These are phyloP conservation scores for Plasmodium inui DNA, from an alignment of 169 alveolate genomes.

Conservation along the genomic window DNA sequence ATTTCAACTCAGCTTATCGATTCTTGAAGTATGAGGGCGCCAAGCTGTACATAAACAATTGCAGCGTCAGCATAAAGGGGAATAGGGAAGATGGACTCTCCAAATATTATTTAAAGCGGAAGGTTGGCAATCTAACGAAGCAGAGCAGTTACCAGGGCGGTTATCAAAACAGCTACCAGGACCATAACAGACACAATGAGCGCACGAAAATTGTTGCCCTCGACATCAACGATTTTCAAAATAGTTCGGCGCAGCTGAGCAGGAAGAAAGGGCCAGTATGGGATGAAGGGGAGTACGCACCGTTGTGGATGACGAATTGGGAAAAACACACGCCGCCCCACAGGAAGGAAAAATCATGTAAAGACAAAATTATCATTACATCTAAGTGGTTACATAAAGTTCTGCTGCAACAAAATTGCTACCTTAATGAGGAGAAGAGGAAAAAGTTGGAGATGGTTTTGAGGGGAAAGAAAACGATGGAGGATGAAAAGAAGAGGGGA, in stretches of 20 bases:
- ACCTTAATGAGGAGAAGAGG: slow-evolving; percentile 2
- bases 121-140: background rate
- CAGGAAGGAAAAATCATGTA: background rate
- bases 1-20: slow-evolving; percentile 20
- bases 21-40: slow-evolving; percentile 43
- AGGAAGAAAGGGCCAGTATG: background rate
- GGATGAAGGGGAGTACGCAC: background rate
- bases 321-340: background rate
- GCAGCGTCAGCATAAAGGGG: slow-evolving; percentile 17
- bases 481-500: background rate
- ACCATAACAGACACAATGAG: background rate
- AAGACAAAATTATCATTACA: background rate
- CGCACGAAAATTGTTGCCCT: slow-evolving; percentile 22
- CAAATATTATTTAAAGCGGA: slow-evolving; percentile 37
- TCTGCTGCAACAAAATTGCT: slow-evolving; percentile 32
- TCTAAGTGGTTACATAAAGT: slow-evolving; percentile 47
- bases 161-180: background rate
- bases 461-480: background rate
- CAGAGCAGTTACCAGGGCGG: background rate
- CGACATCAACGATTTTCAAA: slow-evolving; percentile 36
- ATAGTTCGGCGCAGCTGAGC: background rate
- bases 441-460: background rate
- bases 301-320: background rate
- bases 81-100: background rate
- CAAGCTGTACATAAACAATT: slow-evolving; percentile 18